Evolutionary conservation across 1,139 yeast genomes (phyloP).

Genomic region (Taiozyma sp.): DNA sequence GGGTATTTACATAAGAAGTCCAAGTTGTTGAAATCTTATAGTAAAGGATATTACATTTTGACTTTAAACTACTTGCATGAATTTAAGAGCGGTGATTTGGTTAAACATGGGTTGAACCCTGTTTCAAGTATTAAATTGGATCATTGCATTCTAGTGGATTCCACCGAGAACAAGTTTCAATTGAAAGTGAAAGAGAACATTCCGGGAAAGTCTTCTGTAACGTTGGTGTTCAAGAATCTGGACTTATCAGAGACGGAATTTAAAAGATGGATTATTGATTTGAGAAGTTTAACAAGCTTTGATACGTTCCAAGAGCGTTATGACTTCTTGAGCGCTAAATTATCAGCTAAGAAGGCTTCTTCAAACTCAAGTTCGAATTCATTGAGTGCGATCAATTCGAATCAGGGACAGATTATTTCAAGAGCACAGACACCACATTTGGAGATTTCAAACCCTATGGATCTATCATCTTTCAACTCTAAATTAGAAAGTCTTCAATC

Average conservation of each 20-base stretch:
- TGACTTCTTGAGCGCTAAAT: constrained; percentile 25
- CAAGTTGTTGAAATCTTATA: constrained; percentile 57
- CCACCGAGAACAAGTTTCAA: constrained; percentile 28
- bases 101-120: constrained; percentile 41
- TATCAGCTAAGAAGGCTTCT: not conserved
- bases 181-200: constrained; percentile 11
- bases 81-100: constrained; percentile 58
- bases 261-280: constrained; percentile 40
- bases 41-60: constrained; percentile 64
- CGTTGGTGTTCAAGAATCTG: constrained; percentile 20
- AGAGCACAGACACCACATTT: constrained; percentile 17
- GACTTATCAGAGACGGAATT: constrained; percentile 32
- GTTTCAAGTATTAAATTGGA: constrained; percentile 35
- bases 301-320: constrained; percentile 30
- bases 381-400: not conserved
- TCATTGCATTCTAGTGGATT: constrained; percentile 32
- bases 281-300: constrained; percentile 35
- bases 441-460: constrained; percentile 19
- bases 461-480: constrained; percentile 26
- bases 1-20: constrained; percentile 55
- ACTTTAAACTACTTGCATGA: constrained; percentile 71
- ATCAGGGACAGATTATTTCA: constrained; percentile 2
- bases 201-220: not conserved
- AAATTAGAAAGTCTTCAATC: constrained; percentile 38
- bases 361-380: not conserved